These are phyloP conservation scores for Ceratocystis papillata DNA, from an alignment of 2,329 filamentous ascomycete species.

Conservation along the genomic window DNA sequence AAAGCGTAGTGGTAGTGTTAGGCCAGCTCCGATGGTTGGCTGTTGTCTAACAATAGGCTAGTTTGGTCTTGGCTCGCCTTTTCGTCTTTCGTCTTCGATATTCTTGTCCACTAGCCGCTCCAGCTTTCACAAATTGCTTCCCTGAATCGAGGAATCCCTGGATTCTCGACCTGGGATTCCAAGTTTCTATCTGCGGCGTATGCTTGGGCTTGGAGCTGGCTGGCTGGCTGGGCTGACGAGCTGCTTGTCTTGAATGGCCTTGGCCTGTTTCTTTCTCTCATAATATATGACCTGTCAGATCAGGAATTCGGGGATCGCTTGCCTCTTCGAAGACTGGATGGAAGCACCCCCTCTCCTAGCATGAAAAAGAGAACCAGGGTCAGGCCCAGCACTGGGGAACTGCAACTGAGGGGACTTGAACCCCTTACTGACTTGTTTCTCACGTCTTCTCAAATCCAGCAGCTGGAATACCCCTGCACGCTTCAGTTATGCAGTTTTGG, in stretches of 20 bases:
- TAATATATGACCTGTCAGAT: background rate
- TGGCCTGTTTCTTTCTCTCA: too few species aligned
- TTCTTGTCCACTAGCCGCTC: background rate
- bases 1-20: background rate
- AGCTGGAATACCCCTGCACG: background rate
- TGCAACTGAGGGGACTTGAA: background rate
- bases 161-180: background rate
- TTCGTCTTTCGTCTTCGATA: background rate
- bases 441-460: too few species aligned
- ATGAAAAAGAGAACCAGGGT: too few species aligned
- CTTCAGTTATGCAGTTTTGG: background rate
- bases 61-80: background rate
- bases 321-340: too few species aligned
- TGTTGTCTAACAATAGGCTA: background rate
- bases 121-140: background rate
- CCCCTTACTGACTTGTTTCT: background rate
- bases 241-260: too few species aligned
- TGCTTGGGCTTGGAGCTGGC: too few species aligned
- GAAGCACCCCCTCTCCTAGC: too few species aligned
- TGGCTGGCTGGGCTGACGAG: too few species aligned
- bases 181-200: too few species aligned
- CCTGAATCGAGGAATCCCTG: background rate
- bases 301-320: too few species aligned
- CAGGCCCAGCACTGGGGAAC: too few species aligned
- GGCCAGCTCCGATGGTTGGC: background rate